phyloP scores from a whole-genome alignment of 2,329 filamentous ascomycete species.

The Cyclaneusma minus region DNA sequence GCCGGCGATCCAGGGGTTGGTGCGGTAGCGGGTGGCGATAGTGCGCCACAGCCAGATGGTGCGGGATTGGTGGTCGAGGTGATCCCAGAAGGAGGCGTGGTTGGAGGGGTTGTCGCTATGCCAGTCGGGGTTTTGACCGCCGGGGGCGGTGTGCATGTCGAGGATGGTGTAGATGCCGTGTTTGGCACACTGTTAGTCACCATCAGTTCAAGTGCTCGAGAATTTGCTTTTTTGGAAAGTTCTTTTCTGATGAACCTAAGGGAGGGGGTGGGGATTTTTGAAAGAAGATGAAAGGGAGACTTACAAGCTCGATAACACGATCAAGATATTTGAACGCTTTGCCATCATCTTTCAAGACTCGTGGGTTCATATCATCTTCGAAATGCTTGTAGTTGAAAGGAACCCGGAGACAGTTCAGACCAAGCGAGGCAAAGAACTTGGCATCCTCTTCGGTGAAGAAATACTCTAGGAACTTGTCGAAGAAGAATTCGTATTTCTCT shows the following conservation, averaged over 20 bases:
- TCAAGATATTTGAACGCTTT: slow-evolving; percentile 33
- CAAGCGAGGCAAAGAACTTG: slow-evolving; percentile 34
- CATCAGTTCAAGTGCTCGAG: background rate
- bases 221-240: slow-evolving; percentile 1
- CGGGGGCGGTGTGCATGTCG: slow-evolving; percentile 31
- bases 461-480: slow-evolving; percentile 36
- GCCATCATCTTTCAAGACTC: slow-evolving; percentile 25
- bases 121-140: slow-evolving; percentile 34
- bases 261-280: too few species aligned
- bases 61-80: slow-evolving; percentile 32
- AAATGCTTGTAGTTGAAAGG: slow-evolving; percentile 42
- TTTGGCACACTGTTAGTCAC: slow-evolving; percentile 15
- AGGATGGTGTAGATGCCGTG: slow-evolving; percentile 33
- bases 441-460: slow-evolving; percentile 43
- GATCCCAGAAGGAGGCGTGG: slow-evolving; percentile 32
- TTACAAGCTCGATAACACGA: slow-evolving; percentile 25
- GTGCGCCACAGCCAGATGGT: slow-evolving; percentile 32
- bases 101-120: slow-evolving; percentile 30
- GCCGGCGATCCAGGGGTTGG: slow-evolving; percentile 30
- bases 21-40: slow-evolving; percentile 27
- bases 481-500: slow-evolving; percentile 41
- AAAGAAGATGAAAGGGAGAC: slow-evolving; percentile 16
- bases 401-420: slow-evolving; percentile 38
- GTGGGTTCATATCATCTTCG: slow-evolving; percentile 29
- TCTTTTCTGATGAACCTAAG: slow-evolving; percentile 13